Conservation (phyloP, 2,329 filamentous ascomycete genomes). For the Boeremia lycopersici region DNA sequence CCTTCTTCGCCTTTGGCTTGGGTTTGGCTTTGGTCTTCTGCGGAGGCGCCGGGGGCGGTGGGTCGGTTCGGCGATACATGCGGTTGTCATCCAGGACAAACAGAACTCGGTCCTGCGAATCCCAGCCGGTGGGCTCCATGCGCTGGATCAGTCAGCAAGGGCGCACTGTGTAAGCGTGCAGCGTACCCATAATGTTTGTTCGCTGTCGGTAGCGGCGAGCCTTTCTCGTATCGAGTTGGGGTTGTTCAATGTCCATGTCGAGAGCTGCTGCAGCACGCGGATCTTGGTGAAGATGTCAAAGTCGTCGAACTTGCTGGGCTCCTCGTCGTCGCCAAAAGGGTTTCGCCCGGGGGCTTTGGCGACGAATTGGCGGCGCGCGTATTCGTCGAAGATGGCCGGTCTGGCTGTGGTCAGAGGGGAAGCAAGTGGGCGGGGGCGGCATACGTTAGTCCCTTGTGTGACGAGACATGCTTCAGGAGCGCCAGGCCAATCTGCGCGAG, state of each 20-base stretch:
- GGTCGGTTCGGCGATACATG: constrained; percentile 85
- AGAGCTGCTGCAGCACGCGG: constrained; percentile 82
- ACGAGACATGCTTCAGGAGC: constrained; percentile 90
- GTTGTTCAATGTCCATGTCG: constrained; percentile 85
- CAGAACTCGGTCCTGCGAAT: constrained; percentile 83
- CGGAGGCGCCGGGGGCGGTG: constrained; percentile 64
- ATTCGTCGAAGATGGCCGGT: constrained; percentile 88
- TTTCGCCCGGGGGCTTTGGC: constrained; percentile 80
- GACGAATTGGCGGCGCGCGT: constrained; percentile 85
- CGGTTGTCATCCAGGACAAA: constrained; percentile 93
- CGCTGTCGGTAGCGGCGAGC: constrained; percentile 81
- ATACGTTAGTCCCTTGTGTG: constrained; percentile 89
- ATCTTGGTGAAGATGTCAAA: constrained; percentile 86
- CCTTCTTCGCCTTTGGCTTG: constrained; percentile 62
- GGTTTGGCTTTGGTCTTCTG: constrained; percentile 58
- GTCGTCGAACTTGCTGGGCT: constrained; percentile 74
- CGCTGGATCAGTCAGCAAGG: constrained; percentile 48
- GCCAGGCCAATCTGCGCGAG: constrained; percentile 83
- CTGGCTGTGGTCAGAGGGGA: constrained; percentile 54
- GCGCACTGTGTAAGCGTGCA: not conserved
- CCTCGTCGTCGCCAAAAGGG: constrained; percentile 81
- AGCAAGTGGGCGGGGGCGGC: constrained; percentile 37
- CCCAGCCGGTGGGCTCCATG: constrained; percentile 87
- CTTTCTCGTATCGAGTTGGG: constrained; percentile 84
- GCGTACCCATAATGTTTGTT: constrained; percentile 83